Base-by-base conservation (phyloP, 208 protist species). In the Leishmania tropica region DNA sequence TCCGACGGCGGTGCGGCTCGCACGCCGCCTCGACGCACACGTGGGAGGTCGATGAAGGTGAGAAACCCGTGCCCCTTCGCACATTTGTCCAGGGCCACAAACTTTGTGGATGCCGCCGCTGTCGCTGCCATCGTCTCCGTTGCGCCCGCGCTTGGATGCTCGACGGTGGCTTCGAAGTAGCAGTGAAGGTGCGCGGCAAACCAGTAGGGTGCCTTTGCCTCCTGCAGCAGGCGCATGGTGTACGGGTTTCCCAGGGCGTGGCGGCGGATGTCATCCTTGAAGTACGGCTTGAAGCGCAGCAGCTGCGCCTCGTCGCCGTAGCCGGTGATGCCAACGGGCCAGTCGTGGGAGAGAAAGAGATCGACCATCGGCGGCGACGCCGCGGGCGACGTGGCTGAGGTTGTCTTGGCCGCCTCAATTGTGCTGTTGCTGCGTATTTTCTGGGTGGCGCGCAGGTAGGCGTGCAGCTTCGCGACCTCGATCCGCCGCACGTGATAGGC, bases 21-120 rank as follows among this genome's bases (percentile, higher is more conserved):
- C 7, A 24, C 47, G 28, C 76, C 40, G 35, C 73, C 62, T 37
- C 62, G 76, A 48, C 65, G 35, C 28, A 51, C 77, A 15, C 93
- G 75, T 21, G 87, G 82, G 35, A 97, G 51, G 76, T 97, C 90
- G 71, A 95, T 80, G 76, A 97, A 97, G 64, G 93, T 90, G 15
- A 97, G 76, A 81, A 95, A 97, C n/a, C 93, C 90, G 56, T 86
- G 87, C 2, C 88, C 83, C 76, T 94, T 95, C 17, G 90, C 81
- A 75, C 92, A 97, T 85, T 98, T 98, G 83, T 97, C 96, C 28
- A 98, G 87, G 53, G 96, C 96, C 6, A 97, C 53, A 83, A 98
- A 98, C 64, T 42, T 68, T 28, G 78, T 85, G 62, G 60, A 84
- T 75, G 2, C 54, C n/a, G 15, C 75, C 62, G 78, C 62, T 15